These are phyloP conservation scores for Pseudoscleropodium purum DNA, from an alignment of 225 moss, liverwort and hornwort species.

Conservation along the genomic window DNA sequence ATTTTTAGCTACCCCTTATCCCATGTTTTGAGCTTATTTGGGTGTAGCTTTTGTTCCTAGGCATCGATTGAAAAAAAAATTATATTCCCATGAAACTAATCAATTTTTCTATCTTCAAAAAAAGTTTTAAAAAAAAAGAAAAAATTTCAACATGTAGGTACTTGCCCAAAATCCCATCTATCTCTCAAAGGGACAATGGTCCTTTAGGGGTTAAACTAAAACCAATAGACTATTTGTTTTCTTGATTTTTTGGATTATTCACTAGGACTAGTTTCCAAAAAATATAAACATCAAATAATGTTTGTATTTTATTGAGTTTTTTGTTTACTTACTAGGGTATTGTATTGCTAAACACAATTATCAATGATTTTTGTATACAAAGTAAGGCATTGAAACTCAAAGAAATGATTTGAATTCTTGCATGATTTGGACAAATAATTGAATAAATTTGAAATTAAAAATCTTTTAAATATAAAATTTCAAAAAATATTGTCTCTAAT, in stretches of 20 bases:
- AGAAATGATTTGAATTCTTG: background rate
- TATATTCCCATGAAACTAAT: too few species aligned
- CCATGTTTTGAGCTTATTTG: too few species aligned
- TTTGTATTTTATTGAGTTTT: background rate
- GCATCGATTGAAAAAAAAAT: too few species aligned
- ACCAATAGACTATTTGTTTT: background rate
- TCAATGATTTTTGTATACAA: background rate
- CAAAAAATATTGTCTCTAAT: background rate
- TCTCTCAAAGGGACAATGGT: too few species aligned
- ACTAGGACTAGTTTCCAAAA: background rate
- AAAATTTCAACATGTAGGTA: too few species aligned
- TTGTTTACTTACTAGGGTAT: background rate
- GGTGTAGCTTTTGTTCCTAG: too few species aligned
- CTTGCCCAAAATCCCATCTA: too few species aligned
- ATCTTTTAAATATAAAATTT: background rate
- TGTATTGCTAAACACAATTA: background rate
- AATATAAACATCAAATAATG: background rate
- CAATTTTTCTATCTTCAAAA: too few species aligned
- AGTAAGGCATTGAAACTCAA: background rate
- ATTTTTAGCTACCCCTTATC: too few species aligned
- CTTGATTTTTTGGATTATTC: too few species aligned
- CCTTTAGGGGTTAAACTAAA: too few species aligned
- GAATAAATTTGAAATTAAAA: background rate
- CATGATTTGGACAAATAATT: background rate
- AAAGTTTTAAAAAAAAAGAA: too few species aligned